Evolutionary conservation across 2,329 filamentous ascomycete genomes (phyloP), one percentile per base, ranked within the genome.

Genomic region (Ciborinia camelliae): DNA sequence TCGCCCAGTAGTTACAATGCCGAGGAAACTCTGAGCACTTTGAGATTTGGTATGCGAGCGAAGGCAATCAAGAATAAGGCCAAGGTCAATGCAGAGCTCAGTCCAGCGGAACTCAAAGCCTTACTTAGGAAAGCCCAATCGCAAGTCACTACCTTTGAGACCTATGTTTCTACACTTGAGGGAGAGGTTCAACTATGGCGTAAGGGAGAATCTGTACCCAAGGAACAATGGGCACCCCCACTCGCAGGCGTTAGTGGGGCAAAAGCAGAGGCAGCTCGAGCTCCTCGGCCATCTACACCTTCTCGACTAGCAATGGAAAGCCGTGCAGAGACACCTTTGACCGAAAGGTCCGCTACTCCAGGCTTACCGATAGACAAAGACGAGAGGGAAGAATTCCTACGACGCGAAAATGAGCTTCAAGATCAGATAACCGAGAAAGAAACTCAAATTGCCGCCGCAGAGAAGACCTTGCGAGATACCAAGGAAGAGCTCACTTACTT

Each of bases 51-150:
- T 81, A 96, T 95, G 79, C 85, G 95, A 76, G 95, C 95, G 65
- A 99, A 99, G 82, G 91, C 92, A 0, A 99, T 99, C 82, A 97
- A 98, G 89, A 98, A 98, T 82, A 98, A 98, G 84, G 95, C 95
- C 78, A 99, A 98, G 89, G 90, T 99, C 84, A 99, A 99, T 76
- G 93, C 94, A 53, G 95, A 99, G 78, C 86, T 99, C 73, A 98
- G 94, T 74, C 95, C 95, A 53, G 87, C 92, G 15, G 95, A 99
- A 78, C 87, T 99, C 81, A 99, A 98, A 80, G 84, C 88, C 58
- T 84, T 97, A 74, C 87, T 99, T 76, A 93, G 91, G 79, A 97
- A 97, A 79, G 92, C 92, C 18, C 93, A 97, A 78, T 87, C 85
- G 61, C 93, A 97, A 76, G 89, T 95, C 70, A 91, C 90, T 28